Percentiles rank a stretch among this genome's conserved stretches.
Evolutionary conservation across 2,329 filamentous ascomycete species (phyloP).

Genomic region (Davidsoniella australis): DNA sequence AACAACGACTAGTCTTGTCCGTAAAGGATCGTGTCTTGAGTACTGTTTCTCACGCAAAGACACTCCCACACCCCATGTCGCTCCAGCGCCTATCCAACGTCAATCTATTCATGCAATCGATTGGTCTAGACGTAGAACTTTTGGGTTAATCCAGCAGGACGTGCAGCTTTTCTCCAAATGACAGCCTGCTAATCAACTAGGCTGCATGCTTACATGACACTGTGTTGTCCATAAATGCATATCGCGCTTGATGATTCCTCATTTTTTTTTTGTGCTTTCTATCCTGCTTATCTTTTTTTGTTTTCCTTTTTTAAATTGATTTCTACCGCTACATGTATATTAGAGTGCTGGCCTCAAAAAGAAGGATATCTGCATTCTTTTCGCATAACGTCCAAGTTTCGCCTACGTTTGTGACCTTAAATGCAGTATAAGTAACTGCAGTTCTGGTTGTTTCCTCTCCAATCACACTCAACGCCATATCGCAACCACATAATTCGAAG

Average conservation of each 20-base stretch:
- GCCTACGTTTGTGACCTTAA: background rate
- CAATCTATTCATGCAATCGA: constrained; percentile 95
- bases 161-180: background rate
- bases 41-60: constrained; percentile 77
- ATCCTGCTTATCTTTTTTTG: constrained; percentile 4
- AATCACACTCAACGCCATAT: too few relatives aligned
- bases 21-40: constrained; percentile 98
- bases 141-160: constrained; percentile 18
- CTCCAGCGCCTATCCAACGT: constrained; percentile 75
- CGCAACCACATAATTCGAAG: too few relatives aligned
- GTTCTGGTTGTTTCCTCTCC: too few relatives aligned
- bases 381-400: background rate
- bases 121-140: constrained; percentile 88
- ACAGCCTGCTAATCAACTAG: background rate
- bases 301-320: background rate
- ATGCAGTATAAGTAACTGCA: background rate
- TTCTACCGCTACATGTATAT: too few relatives aligned
- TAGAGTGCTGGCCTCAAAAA: too few relatives aligned
- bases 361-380: background rate
- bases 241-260: background rate
- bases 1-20: constrained; percentile 81
- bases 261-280: constrained; percentile 4
- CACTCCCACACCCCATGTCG: constrained; percentile 71
- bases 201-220: too few relatives aligned
- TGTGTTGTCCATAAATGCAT: too few relatives aligned